phyloP scores from a whole-genome alignment of 495 filamentous ascomycete species.

The Letharia columbiana region DNA sequence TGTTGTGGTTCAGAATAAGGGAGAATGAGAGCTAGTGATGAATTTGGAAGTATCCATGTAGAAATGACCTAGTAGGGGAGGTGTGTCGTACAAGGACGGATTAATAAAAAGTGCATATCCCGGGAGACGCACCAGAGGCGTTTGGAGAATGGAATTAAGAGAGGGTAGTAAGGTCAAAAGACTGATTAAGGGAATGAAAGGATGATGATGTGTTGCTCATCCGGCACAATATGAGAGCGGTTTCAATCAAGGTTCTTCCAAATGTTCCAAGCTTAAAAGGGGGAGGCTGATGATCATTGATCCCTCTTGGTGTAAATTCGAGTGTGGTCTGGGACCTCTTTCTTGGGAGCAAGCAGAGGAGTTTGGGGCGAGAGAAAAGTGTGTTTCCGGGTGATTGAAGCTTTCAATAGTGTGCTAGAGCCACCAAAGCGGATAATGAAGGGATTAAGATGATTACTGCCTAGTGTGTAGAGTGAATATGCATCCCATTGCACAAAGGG shows the following conservation, averaged over 20 bases:
- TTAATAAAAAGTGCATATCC: constrained; percentile 24
- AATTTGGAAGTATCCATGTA: constrained; percentile 17
- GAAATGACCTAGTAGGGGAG: constrained; percentile 10
- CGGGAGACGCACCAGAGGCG: constrained; percentile 9
- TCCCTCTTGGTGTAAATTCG: constrained; percentile 5
- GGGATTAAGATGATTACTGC: constrained; percentile 14
- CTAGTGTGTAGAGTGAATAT: constrained; percentile 20
- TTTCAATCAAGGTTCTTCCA: constrained; percentile 9
- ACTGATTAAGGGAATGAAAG: constrained; percentile 20
- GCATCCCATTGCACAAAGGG: constrained; percentile 16
- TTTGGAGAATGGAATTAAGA: constrained; percentile 20
- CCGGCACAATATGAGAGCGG: constrained; percentile 13
- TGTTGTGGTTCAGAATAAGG: constrained; percentile 12
- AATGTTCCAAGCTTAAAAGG: constrained; percentile 5
- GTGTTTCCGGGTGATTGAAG: constrained; percentile 12
- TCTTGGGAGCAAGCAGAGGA: background rate
- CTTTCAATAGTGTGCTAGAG: constrained; percentile 18
- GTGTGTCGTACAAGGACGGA: constrained; percentile 8
- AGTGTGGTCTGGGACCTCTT: background rate
- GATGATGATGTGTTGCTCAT: constrained; percentile 19
- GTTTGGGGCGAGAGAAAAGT: constrained; percentile 17
- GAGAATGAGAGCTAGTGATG: constrained; percentile 26
- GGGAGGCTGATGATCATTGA: constrained; percentile 14
- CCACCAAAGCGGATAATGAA: constrained; percentile 18
- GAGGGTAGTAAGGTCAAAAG: constrained; percentile 14